Conservation (phyloP, 1,284 basidiomycete genomes). For the Trichosporon faecale region DNA sequence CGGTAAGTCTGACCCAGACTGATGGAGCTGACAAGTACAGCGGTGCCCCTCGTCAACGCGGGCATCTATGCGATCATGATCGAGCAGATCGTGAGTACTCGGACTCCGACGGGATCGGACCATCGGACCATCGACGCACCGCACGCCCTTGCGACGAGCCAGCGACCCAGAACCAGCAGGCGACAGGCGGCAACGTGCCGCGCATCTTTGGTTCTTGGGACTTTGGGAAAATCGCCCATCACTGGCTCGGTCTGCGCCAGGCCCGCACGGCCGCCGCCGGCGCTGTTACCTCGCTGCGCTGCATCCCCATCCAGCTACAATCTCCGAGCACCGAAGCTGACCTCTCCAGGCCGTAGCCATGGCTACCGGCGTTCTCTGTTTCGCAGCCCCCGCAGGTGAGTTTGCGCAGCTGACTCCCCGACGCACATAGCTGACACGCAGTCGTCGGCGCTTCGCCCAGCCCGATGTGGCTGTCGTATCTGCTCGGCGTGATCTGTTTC, state of each 20-base stretch:
- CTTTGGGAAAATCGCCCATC: background rate
- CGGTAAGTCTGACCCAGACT: constrained; percentile 30
- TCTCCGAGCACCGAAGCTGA: constrained; percentile 6
- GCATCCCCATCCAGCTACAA: background rate
- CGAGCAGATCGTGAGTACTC: constrained; percentile 62
- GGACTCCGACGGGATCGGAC: background rate
- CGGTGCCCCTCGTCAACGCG: constrained; percentile 77
- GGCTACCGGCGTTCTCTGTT: constrained; percentile 68
- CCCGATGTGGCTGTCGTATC: constrained; percentile 67
- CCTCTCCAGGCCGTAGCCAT: constrained; percentile 57
- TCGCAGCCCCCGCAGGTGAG: constrained; percentile 64
- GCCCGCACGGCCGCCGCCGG: background rate
- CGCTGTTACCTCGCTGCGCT: background rate
- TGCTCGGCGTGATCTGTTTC: constrained; percentile 73
- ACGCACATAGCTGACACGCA: constrained; percentile 41
- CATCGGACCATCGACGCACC: background rate
- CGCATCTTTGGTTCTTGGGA: background rate
- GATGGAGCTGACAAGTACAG: constrained; percentile 42
- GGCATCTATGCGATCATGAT: constrained; percentile 76
- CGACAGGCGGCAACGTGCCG: background rate
- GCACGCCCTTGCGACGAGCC: background rate
- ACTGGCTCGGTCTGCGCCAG: background rate
- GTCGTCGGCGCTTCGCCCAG: constrained; percentile 75
- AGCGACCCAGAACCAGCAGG: background rate
- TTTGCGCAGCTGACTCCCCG: background rate